Evolutionary conservation across 2,329 filamentous ascomycete species (phyloP).

Genomic region (Aspergillus luchuensis): DNA sequence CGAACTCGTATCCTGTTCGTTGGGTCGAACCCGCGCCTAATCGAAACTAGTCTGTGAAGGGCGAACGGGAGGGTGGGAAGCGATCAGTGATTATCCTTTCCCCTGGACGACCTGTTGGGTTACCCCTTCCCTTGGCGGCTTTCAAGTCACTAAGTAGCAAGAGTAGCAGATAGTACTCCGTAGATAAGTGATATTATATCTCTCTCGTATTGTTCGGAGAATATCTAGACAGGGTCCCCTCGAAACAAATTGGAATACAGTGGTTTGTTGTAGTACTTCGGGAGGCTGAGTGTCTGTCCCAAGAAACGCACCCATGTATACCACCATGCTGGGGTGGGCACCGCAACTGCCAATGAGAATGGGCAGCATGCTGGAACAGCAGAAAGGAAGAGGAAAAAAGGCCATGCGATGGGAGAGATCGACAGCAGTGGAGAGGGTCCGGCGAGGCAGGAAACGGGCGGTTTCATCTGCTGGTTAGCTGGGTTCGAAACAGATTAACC

Average conservation of each 20-base stretch:
- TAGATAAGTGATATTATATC: too few relatives aligned
- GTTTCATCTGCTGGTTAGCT: slow-evolving; percentile 4
- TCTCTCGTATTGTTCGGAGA: not conserved
- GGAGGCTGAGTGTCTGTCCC: not conserved
- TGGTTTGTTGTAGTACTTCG: not conserved
- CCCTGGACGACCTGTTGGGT: not conserved
- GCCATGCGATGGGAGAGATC: not conserved
- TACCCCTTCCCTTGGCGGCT: not conserved
- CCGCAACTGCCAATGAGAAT: slow-evolving; percentile 12
- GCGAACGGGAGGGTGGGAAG: not conserved
- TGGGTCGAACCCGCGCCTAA: not conserved
- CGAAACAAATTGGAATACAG: not conserved
- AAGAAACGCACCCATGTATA: not conserved
- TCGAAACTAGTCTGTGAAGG: not conserved
- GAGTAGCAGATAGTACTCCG: too few relatives aligned
- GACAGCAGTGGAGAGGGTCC: slow-evolving; percentile 9
- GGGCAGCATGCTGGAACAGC: not conserved
- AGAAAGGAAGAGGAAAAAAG: not conserved
- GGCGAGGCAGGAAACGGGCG: slow-evolving; percentile 2
- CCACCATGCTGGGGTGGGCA: slow-evolving; percentile 6
- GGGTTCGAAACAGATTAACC: not conserved
- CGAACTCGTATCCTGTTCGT: not conserved
- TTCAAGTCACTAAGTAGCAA: too few relatives aligned
- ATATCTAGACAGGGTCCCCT: not conserved
- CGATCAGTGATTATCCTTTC: not conserved